phyloP scores from a whole-genome alignment of 2,329 filamentous ascomycete species.

The Fusarium euwallaceae region DNA sequence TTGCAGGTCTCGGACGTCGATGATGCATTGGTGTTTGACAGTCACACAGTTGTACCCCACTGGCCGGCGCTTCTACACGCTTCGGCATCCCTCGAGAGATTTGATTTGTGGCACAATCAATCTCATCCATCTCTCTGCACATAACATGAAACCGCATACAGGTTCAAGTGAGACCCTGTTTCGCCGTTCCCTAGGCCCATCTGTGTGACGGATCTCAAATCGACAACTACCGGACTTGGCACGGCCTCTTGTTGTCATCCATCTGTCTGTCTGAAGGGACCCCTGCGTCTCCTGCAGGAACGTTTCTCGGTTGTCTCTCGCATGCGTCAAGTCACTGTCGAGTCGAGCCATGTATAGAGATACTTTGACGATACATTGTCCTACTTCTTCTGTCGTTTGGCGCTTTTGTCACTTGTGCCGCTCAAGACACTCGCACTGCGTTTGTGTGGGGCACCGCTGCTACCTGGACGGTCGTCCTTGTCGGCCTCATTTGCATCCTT shows the following conservation, averaged over 20 bases:
- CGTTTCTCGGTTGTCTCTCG: constrained; percentile 14
- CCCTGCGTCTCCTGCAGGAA: constrained; percentile 31
- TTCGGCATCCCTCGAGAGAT: constrained; percentile 12
- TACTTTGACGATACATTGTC: constrained; percentile 40
- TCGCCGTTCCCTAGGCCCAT: constrained; percentile 11
- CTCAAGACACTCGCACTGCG: constrained; percentile 87
- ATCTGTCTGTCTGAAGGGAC: constrained; percentile 6
- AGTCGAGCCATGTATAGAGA: constrained; percentile 33
- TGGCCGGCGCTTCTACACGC: constrained; percentile 26
- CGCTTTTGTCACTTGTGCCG: constrained; percentile 73
- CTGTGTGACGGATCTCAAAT: constrained; percentile 27
- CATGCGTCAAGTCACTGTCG: constrained; percentile 32
- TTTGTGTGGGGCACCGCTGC: constrained; percentile 70
- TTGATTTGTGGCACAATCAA: constrained; percentile 15
- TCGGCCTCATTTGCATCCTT: constrained; percentile 43
- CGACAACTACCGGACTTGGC: constrained; percentile 32
- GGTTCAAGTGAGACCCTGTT: constrained; percentile 17
- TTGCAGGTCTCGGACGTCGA: constrained; percentile 13
- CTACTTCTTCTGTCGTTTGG: constrained; percentile 69
- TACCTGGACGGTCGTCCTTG: constrained; percentile 52
- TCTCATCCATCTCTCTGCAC: constrained; percentile 6
- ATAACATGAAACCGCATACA: constrained; percentile 14
- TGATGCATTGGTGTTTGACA: constrained; percentile 31
- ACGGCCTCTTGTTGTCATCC: constrained; percentile 23
- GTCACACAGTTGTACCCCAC: constrained; percentile 27